A percentile compares a stretch with the other conserved stretches of the same genome.
phyloP scores from a whole-genome alignment of 208 protist species.

The Perkinsela sp. region DNA sequence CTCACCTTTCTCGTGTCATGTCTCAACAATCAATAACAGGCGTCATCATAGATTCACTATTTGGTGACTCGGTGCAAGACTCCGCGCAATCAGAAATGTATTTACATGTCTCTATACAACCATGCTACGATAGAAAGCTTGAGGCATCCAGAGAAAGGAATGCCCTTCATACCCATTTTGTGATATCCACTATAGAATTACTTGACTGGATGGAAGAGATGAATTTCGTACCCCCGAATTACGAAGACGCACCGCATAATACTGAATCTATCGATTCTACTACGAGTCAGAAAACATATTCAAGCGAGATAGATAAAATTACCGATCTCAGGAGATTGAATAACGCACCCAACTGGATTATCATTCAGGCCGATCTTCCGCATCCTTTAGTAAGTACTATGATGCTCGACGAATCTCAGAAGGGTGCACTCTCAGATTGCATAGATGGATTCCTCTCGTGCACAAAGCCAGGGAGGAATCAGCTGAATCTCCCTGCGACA shows the following conservation, averaged over 20 bases:
- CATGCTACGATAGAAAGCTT: constrained; percentile 93
- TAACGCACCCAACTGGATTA: too few relatives aligned
- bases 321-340: too few relatives aligned
- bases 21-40: constrained; percentile 85
- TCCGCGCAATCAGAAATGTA: constrained; percentile 5
- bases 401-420: too few relatives aligned
- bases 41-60: constrained; percentile 48
- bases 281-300: too few relatives aligned
- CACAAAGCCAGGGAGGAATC: too few relatives aligned
- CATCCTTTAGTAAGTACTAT: too few relatives aligned
- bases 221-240: too few relatives aligned
- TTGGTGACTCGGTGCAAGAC: constrained; percentile 3
- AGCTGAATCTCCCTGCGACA: too few relatives aligned
- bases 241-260: too few relatives aligned
- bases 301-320: too few relatives aligned
- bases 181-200: constrained; percentile 74
- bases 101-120: constrained; percentile 84
- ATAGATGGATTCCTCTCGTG: background rate
- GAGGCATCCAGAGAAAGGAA: constrained; percentile 75
- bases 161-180: constrained; percentile 69
- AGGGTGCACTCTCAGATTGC: background rate
- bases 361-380: background rate
- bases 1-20: constrained; percentile 69
- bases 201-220: constrained; percentile 43
- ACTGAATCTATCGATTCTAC: too few relatives aligned